Conservation (phyloP, 164 flowering plant genomes). For the Vitis rotundifolia region DNA sequence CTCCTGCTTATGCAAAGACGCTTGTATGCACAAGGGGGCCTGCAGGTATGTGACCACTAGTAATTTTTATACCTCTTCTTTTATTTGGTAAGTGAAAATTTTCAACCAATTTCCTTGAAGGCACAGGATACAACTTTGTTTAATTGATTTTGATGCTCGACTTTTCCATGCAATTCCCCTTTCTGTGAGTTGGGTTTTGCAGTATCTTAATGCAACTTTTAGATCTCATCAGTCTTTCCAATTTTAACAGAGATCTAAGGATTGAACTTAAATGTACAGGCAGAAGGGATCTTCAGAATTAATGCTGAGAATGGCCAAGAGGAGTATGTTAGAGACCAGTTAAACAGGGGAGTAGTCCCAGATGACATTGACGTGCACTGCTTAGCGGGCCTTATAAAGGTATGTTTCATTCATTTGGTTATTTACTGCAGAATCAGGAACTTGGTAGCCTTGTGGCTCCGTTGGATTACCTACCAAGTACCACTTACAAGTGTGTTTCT, state of each 20-base stretch:
- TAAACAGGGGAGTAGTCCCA: conserved; percentile 77
- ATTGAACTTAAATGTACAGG: conserved; percentile 38
- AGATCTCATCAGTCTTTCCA: background rate
- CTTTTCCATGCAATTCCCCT: too few relatives aligned
- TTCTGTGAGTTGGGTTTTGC: too few relatives aligned
- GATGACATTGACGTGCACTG: conserved; percentile 83
- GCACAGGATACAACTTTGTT: background rate
- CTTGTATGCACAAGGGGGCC: conserved; percentile 74
- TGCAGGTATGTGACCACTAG: conserved; percentile 42
- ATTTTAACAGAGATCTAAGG: too few relatives aligned
- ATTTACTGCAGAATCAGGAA: too few relatives aligned
- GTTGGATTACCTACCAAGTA: too few relatives aligned
- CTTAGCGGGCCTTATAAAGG: conserved; percentile 95
- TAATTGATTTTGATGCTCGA: too few relatives aligned
- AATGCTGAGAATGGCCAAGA: conserved; percentile 83
- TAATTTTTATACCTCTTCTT: background rate
- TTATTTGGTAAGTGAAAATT: background rate
- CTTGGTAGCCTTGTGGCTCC: too few relatives aligned
- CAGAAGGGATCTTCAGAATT: conserved; percentile 92
- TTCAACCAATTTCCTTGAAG: background rate
- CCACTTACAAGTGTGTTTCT: too few relatives aligned
- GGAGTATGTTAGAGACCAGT: conserved; percentile 79
- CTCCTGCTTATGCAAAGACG: conserved; percentile 85
- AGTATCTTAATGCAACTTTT: too few relatives aligned
- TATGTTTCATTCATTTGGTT: conserved; percentile 14